These are phyloP conservation scores for Curvularia lunata DNA, from an alignment of 2,329 filamentous ascomycete species.

Conservation along the genomic window DNA sequence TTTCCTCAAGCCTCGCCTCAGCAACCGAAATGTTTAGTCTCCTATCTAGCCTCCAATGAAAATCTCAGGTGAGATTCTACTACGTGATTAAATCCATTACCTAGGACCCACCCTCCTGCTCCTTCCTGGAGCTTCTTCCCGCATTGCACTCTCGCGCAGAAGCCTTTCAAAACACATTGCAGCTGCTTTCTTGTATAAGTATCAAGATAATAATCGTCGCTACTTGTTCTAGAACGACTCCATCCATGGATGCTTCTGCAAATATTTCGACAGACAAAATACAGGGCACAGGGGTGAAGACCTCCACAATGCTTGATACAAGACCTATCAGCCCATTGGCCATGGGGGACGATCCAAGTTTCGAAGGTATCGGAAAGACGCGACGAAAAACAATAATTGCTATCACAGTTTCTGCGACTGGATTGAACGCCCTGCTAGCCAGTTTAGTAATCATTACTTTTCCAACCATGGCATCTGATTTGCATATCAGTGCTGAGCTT, in stretches of 20 bases:
- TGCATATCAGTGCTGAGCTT: constrained; percentile 32
- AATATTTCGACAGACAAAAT: background rate
- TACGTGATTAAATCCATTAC: background rate
- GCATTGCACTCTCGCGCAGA: background rate
- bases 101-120: background rate
- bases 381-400: background rate
- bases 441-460: constrained; percentile 53
- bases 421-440: constrained; percentile 29
- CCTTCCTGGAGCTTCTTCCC: background rate
- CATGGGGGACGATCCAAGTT: background rate
- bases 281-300: background rate
- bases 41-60: background rate
- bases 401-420: background rate
- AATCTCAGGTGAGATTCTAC: background rate
- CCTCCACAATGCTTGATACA: background rate
- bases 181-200: background rate
- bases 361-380: background rate
- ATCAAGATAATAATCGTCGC: background rate
- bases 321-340: background rate
- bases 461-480: constrained; percentile 51
- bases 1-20: background rate
- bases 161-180: background rate
- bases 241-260: background rate
- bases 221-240: background rate
- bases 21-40: background rate